Percentiles rank a stretch among this genome's conserved stretches.
phyloP scores from a whole-genome alignment of 495 filamentous ascomycete genomes.

The Pseudoneurospora amorphoporcata region DNA sequence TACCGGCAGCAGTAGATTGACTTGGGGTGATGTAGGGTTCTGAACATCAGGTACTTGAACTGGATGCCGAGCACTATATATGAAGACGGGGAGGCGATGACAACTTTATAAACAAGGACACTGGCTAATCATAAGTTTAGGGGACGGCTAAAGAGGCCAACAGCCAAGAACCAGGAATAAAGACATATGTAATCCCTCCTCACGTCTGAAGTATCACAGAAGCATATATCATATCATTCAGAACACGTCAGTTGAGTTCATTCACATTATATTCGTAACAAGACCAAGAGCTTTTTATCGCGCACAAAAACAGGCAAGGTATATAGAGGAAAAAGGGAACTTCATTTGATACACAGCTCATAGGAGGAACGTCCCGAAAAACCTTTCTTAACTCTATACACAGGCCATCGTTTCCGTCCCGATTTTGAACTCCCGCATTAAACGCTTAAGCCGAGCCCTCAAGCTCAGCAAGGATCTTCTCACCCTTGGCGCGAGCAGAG shows the following conservation, averaged over 20 bases:
- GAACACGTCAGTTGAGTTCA: background rate
- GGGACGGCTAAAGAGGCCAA: background rate
- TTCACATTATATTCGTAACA: background rate
- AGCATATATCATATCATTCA: background rate
- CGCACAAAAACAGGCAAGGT: background rate
- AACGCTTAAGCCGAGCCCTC: conserved; percentile 42
- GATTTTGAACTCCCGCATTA: conserved; percentile 43
- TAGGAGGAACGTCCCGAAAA: conserved; percentile 23
- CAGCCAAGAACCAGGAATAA: background rate
- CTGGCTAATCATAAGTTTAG: background rate
- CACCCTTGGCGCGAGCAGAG: conserved; percentile 89
- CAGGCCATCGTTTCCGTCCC: conserved; percentile 23
- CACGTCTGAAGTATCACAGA: background rate
- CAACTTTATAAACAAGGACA: too few relatives aligned
- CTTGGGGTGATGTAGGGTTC: background rate
- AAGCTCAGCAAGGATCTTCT: conserved; percentile 97
- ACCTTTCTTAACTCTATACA: conserved; percentile 28
- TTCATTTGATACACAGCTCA: conserved; percentile 34
- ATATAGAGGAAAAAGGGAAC: background rate
- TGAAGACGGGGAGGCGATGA: background rate
- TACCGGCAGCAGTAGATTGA: background rate
- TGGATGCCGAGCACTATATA: background rate
- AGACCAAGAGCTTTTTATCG: background rate
- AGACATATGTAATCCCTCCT: background rate
- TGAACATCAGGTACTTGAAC: background rate